Evolutionary conservation across 2,329 filamentous ascomycete species (phyloP), one percentile per base, ranked within the genome.

Genomic region (Cordyceps cateniannulata): DNA sequence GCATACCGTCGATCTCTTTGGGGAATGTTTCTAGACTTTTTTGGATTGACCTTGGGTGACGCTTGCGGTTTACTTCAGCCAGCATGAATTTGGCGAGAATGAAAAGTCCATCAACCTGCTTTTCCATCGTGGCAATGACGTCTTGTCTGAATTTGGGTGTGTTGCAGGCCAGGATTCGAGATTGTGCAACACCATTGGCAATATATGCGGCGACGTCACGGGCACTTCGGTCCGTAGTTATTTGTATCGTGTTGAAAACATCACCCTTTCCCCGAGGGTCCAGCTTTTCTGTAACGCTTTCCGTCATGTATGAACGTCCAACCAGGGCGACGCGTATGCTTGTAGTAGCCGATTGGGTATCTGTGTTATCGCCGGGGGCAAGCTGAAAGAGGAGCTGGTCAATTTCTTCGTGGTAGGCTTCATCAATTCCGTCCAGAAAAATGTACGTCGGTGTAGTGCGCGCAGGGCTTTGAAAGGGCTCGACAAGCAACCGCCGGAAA

Each of bases 31-130:
- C 69, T 0, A 84, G 66, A 47, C 76, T 76, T 22, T 77, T 72
- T 5, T 77, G 72, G 1, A 75, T 81, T 0, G 77, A 76, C 7
- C 74, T 71, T 0, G 77, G 76, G 48, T 79, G 78, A 3, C 73
- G 71, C 60, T 80, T 75, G 35, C 76, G 75, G 24, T 72, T 74
- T 3, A 81, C 69, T 53, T 83, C 80, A 5, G 76, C 76, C 3
- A 83, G 60, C 78, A 81, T 81, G 49, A 80, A 75, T 60, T 79
- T 76, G 51, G 78, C 79, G 50, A 79, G 72, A 22, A 81, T 77
- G 63, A 81, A 81, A 20, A 81, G 72, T 0, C 78, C 79, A 22
- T 78, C 75, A 1, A 77, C 78, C 22, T 76, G 74, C 6, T 71
- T 70, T 4, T 71, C 70, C 66, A 81, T 72, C 8, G 71, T 73